A percentile compares a stretch with the other conserved stretches of the same genome.
These are phyloP conservation scores for Sporothrix euskadiensis DNA, from an alignment of 2,329 filamentous ascomycete genomes.

Conservation along the genomic window DNA sequence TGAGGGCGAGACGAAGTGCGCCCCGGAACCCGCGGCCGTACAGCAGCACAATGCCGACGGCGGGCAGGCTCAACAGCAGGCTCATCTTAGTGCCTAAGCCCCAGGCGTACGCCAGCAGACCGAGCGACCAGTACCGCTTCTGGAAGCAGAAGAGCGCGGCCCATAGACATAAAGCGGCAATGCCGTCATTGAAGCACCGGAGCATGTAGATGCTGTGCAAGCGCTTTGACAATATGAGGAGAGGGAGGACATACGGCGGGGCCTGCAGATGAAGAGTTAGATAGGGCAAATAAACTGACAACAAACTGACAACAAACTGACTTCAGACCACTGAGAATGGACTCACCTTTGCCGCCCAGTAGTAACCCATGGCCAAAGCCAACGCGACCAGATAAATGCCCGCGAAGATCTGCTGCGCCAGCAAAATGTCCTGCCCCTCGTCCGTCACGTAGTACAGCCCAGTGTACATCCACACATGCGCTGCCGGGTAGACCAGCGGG, in stretches of 20 bases:
- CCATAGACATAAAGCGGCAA: constrained; percentile 83
- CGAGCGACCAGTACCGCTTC: constrained; percentile 70
- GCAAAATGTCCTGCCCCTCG: constrained; percentile 70
- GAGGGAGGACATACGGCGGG: constrained; percentile 82
- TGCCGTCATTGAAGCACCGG: constrained; percentile 93
- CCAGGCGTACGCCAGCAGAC: constrained; percentile 69
- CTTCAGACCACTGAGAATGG: not conserved
- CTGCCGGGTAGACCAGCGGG: constrained; percentile 91
- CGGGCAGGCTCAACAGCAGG: constrained; percentile 77
- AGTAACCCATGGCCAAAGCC: constrained; percentile 77
- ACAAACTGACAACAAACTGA: too few relatives aligned
- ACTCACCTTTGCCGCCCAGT: constrained; percentile 67
- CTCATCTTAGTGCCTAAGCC: constrained; percentile 97
- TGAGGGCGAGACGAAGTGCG: constrained; percentile 65
- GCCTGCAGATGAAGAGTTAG: constrained; percentile 49
- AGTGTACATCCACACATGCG: constrained; percentile 89
- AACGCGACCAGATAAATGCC: constrained; percentile 76
- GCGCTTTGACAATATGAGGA: constrained; percentile 86
- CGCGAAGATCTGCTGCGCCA: constrained; percentile 84
- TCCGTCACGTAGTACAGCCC: constrained; percentile 76
- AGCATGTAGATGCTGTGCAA: constrained; percentile 92
- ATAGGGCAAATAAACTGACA: not conserved
- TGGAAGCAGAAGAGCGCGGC: constrained; percentile 77
- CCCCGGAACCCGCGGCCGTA: constrained; percentile 67
- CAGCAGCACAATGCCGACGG: constrained; percentile 73